Evolutionary conservation across 1,284 basidiomycete species (phyloP).

Genomic region (Wolfiporia cocos): DNA sequence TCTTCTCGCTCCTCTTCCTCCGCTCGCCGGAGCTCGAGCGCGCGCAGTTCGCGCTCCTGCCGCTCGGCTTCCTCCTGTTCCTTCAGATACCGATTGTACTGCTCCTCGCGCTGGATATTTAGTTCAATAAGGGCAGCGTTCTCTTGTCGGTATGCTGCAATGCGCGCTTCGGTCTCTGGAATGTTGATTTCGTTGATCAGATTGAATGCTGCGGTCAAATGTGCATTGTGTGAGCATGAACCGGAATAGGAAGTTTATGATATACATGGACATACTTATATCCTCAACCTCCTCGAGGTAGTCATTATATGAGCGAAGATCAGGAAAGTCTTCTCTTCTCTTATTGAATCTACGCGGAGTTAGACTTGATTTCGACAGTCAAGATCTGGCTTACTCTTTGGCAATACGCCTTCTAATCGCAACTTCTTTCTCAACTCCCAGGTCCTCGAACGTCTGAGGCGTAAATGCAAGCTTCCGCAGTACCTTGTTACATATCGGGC

Average conservation of each 20-base stretch:
- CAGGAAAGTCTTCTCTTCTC: slow-evolving; percentile 82
- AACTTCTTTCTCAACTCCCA: slow-evolving; percentile 96
- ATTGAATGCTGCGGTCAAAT: slow-evolving; percentile 68
- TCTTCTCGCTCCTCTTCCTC: slow-evolving; percentile 75
- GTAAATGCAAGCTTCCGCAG: slow-evolving; percentile 92
- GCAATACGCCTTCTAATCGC: slow-evolving; percentile 82
- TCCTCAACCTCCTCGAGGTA: slow-evolving; percentile 97
- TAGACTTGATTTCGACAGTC: background rate
- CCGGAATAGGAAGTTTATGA: background rate
- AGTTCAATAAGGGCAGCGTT: slow-evolving; percentile 78
- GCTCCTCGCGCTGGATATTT: slow-evolving; percentile 74
- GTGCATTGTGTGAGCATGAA: slow-evolving; percentile 1
- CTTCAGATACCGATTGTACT: slow-evolving; percentile 60
- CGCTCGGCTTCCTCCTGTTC: slow-evolving; percentile 73
- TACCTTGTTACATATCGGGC: slow-evolving; percentile 90
- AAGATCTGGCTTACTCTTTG: slow-evolving; percentile 54
- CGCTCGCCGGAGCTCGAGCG: slow-evolving; percentile 59
- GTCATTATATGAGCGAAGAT: slow-evolving; percentile 86
- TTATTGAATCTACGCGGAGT: slow-evolving; percentile 78
- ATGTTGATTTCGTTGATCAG: slow-evolving; percentile 90
- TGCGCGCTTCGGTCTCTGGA: slow-evolving; percentile 79
- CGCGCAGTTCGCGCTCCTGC: slow-evolving; percentile 66
- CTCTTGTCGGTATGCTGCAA: slow-evolving; percentile 73
- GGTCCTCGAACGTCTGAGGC: slow-evolving; percentile 96
- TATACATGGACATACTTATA: slow-evolving; percentile 63